Evolutionary conservation across 176 grass and related monocot genomes (phyloP).

Genomic region (Tillandsia fasciculata): DNA sequence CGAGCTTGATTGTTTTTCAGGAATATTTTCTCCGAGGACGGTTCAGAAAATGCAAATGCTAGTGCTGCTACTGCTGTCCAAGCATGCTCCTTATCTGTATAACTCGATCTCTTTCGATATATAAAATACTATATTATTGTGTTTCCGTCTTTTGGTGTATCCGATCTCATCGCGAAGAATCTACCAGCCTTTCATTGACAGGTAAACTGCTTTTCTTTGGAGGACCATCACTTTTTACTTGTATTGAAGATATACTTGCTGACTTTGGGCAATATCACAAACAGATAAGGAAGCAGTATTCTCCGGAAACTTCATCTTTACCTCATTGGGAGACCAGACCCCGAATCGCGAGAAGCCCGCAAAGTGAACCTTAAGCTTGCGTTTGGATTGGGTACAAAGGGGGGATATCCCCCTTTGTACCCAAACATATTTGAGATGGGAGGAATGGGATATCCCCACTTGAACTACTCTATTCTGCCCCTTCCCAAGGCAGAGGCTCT

Average conservation of each 20-base stretch:
- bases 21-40: constrained; percentile 87
- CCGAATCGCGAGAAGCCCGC: constrained; percentile 29
- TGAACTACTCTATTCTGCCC: too few species aligned
- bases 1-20: constrained; percentile 28
- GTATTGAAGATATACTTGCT: not conserved
- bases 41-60: constrained; percentile 43
- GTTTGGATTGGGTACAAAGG: too few species aligned
- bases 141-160: not conserved
- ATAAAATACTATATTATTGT: not conserved
- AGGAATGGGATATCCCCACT: too few species aligned
- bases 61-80: constrained; percentile 57
- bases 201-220: constrained; percentile 34
- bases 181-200: too few species aligned
- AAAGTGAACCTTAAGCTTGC: constrained; percentile 30
- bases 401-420: too few species aligned
- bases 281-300: constrained; percentile 81
- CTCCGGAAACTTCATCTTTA: constrained; percentile 90
- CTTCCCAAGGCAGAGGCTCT: too few species aligned
- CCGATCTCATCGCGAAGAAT: too few species aligned
- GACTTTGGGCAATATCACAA: constrained; percentile 8
- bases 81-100: constrained; percentile 35
- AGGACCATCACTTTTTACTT: constrained; percentile 14
- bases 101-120: not conserved
- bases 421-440: too few species aligned
- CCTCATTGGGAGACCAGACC: constrained; percentile 31